A percentile compares a stretch with the other conserved stretches of the same genome.
phyloP scores from a whole-genome alignment of 2,329 filamentous ascomycete genomes.

The Macroventuria anomochaeta region DNA sequence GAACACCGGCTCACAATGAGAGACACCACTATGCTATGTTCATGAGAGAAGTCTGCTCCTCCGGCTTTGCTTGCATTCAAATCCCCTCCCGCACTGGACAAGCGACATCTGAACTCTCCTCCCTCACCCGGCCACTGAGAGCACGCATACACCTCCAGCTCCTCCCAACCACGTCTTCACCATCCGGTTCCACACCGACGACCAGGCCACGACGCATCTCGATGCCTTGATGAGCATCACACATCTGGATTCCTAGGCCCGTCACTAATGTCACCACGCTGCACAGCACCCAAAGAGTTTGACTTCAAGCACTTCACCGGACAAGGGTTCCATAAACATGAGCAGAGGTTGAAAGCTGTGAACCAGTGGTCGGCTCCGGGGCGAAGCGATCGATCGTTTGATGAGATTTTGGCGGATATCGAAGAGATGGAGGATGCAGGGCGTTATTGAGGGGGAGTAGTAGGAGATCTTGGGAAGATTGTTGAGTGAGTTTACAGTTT shows the following conservation, averaged over 20 bases:
- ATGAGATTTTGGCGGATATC: background rate
- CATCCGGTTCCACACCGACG: background rate
- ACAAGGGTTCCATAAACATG: background rate
- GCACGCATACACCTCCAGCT: background rate
- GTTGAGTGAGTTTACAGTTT: too few species aligned
- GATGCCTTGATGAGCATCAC: too few species aligned
- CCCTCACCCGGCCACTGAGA: background rate
- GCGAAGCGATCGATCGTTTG: background rate
- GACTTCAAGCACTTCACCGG: slow-evolving; percentile 1
- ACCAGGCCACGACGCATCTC: too few species aligned
- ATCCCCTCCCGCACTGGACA: too few species aligned
- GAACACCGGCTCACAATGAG: too few species aligned
- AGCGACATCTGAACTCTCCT: too few species aligned
- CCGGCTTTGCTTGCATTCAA: too few species aligned
- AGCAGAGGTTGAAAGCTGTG: background rate
- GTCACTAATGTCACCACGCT: background rate
- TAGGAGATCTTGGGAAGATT: background rate
- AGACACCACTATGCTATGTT: too few species aligned
- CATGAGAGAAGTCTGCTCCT: too few species aligned
- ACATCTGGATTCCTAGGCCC: background rate
- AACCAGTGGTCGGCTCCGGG: background rate
- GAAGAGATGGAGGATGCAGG: background rate
- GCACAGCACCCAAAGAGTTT: background rate
- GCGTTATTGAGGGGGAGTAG: background rate
- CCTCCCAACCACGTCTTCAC: background rate